Base-by-base conservation (phyloP, 2,329 filamentous ascomycete species). In the Claviceps quebecensis region DNA sequence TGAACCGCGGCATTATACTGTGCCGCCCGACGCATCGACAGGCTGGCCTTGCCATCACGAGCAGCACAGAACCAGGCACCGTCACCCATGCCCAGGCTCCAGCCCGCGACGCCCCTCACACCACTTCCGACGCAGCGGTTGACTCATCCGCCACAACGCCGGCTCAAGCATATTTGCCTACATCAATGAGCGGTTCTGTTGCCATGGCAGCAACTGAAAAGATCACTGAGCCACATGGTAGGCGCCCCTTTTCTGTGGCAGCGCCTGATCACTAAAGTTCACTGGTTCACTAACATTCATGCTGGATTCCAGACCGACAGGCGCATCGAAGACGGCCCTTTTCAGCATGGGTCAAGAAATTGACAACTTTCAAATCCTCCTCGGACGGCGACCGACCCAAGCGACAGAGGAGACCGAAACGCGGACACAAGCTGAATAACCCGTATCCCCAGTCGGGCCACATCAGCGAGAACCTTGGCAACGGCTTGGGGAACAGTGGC, bases 331-430 rank as follows among this genome's bases (percentile, higher is more conserved):
- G 89, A 60, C 82, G 87, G 56, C 91, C 90, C 23, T 97, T 97
- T 65, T 80, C 90, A 46, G 87, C 83, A 58, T 94, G 91, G 86
- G 88, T 98, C 74, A 95, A 90, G 75, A 90, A 90, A 63, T 79
- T 97, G 52, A 83, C 89, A 55, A 91, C 84, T 65, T 84, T 95
- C 69, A 96, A 95, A 67, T 75, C 72, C 52, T 83, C 82, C 4
- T 85, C 83, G 36, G 80, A 77, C 56, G 75, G 80, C 54, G 74
- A 74, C 43, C 58, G 67, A 60, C 53, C 67, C 63, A 61, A 67
- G 63, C 56, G 67, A 61, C 54, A 72, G 49, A 68, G 66, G 49
- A 74, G 72, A 56, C 61, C 65, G 68, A 86, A 84, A 67, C 75
- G 73, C 47, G 65, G 69, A 17, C 71, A 73, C 48, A 80, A 81